phyloP scores from a whole-genome alignment of 1,284 basidiomycete species.

The Cryptococcus sp. region DNA sequence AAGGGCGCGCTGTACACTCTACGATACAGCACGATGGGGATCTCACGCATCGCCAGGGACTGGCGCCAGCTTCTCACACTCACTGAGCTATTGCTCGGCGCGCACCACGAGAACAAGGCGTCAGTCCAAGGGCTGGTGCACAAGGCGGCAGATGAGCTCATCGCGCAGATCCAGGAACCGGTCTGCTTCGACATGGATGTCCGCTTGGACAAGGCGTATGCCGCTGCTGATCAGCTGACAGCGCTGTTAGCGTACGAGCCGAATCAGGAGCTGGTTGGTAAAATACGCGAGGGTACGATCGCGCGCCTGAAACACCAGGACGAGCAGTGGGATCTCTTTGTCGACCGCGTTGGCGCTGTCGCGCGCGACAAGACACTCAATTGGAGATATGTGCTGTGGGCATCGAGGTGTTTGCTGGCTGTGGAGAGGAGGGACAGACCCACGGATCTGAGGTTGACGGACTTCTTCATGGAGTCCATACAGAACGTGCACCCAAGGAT shows the following conservation, averaged over 20 bases:
- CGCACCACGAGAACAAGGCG: slow-evolving; percentile 91
- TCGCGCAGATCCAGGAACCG: slow-evolving; percentile 40
- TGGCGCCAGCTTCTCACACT: slow-evolving; percentile 64
- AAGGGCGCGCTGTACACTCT: slow-evolving; percentile 91
- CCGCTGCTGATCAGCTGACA: slow-evolving; percentile 35
- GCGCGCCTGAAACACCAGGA: slow-evolving; percentile 45
- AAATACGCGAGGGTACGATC: slow-evolving; percentile 36
- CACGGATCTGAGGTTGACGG: slow-evolving; percentile 61
- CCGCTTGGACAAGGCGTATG: slow-evolving; percentile 23
- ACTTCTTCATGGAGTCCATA: slow-evolving; percentile 66
- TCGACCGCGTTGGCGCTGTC: slow-evolving; percentile 63
- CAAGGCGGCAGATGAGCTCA: slow-evolving; percentile 64
- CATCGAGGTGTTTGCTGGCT: slow-evolving; percentile 66
- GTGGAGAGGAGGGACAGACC: slow-evolving; percentile 73
- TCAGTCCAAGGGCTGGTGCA: slow-evolving; percentile 85
- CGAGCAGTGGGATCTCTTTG: slow-evolving; percentile 47
- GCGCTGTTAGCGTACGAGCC: slow-evolving; percentile 19
- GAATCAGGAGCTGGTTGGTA: slow-evolving; percentile 34
- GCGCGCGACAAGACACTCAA: slow-evolving; percentile 57
- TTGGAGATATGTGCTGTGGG: slow-evolving; percentile 87
- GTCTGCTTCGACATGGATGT: slow-evolving; percentile 32
- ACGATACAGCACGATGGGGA: slow-evolving; percentile 40
- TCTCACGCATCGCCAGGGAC: slow-evolving; percentile 55
- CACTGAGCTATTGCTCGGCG: slow-evolving; percentile 68
- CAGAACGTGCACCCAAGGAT: slow-evolving; percentile 78